Evolutionary conservation across 2,329 filamentous ascomycete genomes (phyloP), one percentile per base, ranked within the genome.

Genomic region (Hypoxylon sp.): DNA sequence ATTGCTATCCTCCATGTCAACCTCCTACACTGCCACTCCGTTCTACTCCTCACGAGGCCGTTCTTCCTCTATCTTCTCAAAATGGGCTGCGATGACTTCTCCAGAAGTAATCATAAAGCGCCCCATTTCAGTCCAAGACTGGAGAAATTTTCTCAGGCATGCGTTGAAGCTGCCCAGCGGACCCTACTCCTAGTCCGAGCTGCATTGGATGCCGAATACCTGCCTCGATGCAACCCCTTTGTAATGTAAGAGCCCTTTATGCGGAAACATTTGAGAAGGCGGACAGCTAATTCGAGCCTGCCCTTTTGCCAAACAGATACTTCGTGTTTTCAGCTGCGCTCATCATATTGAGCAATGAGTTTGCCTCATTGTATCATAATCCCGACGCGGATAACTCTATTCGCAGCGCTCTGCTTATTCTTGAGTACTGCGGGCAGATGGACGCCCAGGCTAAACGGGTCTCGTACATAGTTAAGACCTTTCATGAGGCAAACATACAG

Each of bases 1-100:
- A 83, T 90, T 32, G 84, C 86, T 3, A 83, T 88, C n/a, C 76
- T 91, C 4, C 88, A 91, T 67, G 79, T 85, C 61, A 88, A 89
- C 63, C 78, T 91, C 22, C 78, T 90, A 33, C 86, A 89, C 61
- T 85, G 83, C 58, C 87, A 91, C 72, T 86, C 87, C 0, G 83
- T 89, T 42, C 83, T 91, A 24, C 79, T 91, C 0, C 80, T 91
- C 1, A 89, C 86, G 1, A 81, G 89, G 26, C 88, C 89, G 0
- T 90, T 91, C 73, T 88, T 90, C 61, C 77, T 90, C 12, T 85
- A 84, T 61, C 80, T 88, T 11, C 79, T 89, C 40, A 86, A 80
- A 58, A 77, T 78, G 71, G 72, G 75, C 1, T 74, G 76, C 33
- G 72, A 76, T 64, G 73, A 79, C 61, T 70, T 74, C 49, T 54